Evolutionary conservation across 129 eudicot species (phyloP), one percentile per base, ranked within the genome.

Genomic region (Silybum marianum): DNA sequence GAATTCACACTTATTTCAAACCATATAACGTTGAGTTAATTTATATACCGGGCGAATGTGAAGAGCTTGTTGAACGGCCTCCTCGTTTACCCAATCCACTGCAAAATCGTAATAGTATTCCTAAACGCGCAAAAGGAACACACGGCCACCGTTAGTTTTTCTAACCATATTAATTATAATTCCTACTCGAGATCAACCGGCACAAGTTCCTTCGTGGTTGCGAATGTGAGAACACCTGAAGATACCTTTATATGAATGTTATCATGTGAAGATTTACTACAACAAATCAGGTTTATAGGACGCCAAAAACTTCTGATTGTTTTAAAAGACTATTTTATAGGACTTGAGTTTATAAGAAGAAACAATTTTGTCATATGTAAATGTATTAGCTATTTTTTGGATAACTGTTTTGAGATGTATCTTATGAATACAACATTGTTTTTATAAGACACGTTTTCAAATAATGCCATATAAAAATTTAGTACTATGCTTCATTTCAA

Each of bases 61-160:
- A 62, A 85, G 81, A 76, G 88, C 85, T 80, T 85, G 48, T 71
- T 85, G 88, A 51, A 85, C 88, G 12, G 54, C 78, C 38, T 76
- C 16, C 30, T 75, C 58, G 46, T 85, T 85, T 22, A 68, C 69
- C 88, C 88, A 85, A 44, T 78, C 74, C 14, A 9, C 79, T 42
- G 83, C 79, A 42, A 83, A 78, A 72, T 63, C 18, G 42, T 78
- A 83, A 42, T 40, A 72, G 60, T 83, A 72, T 69, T 83, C 82
- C 86, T 83, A 46, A 9, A 71, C 44, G 40, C 44, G 9, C 51
- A 46, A 77, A 25, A 77, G 11, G 18, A 39, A 39, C 39, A 71
- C 26, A 10, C 21, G 26, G 23, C 9, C 22, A 1, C 8, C 32
- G 24, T 54, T 24, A 75, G 44, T 18, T 51, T 21, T 30, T 32